These are phyloP conservation scores for Rasamsonia emersonii DNA, from an alignment of 2,329 filamentous ascomycete species.

Conservation along the genomic window DNA sequence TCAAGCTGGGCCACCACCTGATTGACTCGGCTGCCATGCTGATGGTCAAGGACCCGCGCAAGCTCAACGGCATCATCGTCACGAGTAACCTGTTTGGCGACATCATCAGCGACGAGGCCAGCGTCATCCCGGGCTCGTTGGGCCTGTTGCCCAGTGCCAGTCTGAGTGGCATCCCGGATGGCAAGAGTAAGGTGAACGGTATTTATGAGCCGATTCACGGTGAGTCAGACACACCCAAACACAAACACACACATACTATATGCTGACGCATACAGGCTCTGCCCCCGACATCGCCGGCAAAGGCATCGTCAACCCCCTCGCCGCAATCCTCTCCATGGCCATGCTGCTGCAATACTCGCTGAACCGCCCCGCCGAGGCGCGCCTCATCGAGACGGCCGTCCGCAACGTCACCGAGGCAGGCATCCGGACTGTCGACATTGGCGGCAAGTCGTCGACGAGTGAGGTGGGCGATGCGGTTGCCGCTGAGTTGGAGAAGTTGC, in stretches of 20 bases:
- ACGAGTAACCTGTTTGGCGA: conserved; percentile 94
- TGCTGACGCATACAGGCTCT: conserved; percentile 48
- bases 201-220: conserved; percentile 98
- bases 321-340: conserved; percentile 81
- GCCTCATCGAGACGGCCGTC: conserved; percentile 73
- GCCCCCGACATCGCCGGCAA: conserved; percentile 90
- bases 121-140: conserved; percentile 84
- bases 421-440: conserved; percentile 74
- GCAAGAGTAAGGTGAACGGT: conserved; percentile 75
- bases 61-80: conserved; percentile 82
- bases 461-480: conserved; percentile 80
- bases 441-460: conserved; percentile 62
- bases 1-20: conserved; percentile 78
- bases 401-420: conserved; percentile 70
- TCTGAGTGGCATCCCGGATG: conserved; percentile 76
- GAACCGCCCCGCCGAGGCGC: conserved; percentile 65
- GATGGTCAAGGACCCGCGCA: conserved; percentile 86
- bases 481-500: conserved; percentile 60
- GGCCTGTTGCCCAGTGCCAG: conserved; percentile 83
- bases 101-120: conserved; percentile 92
- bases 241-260: conserved; percentile 2
- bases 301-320: conserved; percentile 85
- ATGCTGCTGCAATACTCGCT: conserved; percentile 97
- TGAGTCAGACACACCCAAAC: conserved; percentile 30
- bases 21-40: conserved; percentile 97